A percentile compares a stretch with the other conserved stretches of the same genome.
Conservation (phyloP, 305 asterid species). For the Fraxinus greggii region DNA sequence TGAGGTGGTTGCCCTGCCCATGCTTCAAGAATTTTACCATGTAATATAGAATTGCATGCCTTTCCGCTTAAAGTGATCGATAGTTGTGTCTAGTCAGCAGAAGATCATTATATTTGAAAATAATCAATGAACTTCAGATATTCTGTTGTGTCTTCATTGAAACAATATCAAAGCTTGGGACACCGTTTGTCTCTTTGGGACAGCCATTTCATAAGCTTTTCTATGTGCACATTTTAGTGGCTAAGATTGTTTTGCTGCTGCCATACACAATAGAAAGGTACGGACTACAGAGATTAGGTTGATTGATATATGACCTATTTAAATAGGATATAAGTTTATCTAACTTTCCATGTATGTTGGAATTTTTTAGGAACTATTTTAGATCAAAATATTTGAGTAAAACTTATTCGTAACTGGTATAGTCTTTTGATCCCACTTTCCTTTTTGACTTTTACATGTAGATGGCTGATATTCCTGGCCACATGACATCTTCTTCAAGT, state of each 20-base stretch:
- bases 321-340: neutral
- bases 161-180: neutral
- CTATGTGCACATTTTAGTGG: neutral
- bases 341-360: neutral
- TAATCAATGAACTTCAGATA: neutral
- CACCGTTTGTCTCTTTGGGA: neutral
- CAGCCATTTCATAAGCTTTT: neutral
- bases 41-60: neutral
- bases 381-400: neutral
- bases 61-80: neutral
- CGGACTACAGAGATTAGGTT: neutral
- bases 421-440: slow-evolving; percentile 11
- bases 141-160: neutral
- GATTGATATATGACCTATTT: neutral
- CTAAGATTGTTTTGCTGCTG: neutral
- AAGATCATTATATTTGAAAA: neutral
- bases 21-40: neutral
- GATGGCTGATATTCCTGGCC: slow-evolving; percentile 23
- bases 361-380: neutral
- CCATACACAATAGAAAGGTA: neutral
- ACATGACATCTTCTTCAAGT: slow-evolving; percentile 24
- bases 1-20: neutral
- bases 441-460: slow-evolving; percentile 19
- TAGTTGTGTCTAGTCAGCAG: neutral
- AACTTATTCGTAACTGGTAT: neutral